phyloP scores from a whole-genome alignment of 1,139 yeast genomes.

The Hansenula lynferdii region DNA sequence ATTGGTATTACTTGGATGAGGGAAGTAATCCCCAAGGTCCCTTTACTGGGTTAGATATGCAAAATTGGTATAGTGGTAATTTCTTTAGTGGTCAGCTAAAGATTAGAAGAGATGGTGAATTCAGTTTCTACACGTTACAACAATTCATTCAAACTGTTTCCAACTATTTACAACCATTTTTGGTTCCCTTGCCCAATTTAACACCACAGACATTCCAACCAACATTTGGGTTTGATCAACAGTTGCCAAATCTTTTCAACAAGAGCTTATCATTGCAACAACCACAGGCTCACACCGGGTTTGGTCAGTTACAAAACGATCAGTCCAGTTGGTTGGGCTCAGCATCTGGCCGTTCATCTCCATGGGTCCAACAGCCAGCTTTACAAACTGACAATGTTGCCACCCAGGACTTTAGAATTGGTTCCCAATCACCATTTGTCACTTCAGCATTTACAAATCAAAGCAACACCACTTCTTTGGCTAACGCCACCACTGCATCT shows the following conservation, averaged over 20 bases:
- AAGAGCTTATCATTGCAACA: slow-evolving; percentile 8
- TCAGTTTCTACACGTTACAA: slow-evolving; percentile 35
- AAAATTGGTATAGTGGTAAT: slow-evolving; percentile 65
- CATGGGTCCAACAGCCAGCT: slow-evolving; percentile 16
- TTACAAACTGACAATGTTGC: background rate
- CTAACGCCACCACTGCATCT: background rate
- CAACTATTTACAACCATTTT: slow-evolving; percentile 55
- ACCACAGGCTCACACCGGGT: slow-evolving; percentile 11
- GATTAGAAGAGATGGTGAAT: slow-evolving; percentile 51
- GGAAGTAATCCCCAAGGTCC: slow-evolving; percentile 77
- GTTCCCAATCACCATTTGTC: slow-evolving; percentile 16
- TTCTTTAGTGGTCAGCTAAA: slow-evolving; percentile 54
- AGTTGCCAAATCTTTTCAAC: slow-evolving; percentile 6
- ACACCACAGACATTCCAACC: slow-evolving; percentile 4
- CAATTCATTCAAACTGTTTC: slow-evolving; percentile 43
- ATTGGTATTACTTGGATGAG: slow-evolving; percentile 75
- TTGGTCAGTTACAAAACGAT: slow-evolving; percentile 10
- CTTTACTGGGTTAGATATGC: slow-evolving; percentile 71
- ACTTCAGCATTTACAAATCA: slow-evolving; percentile 2
- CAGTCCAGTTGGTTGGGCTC: slow-evolving; percentile 10
- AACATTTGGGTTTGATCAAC: slow-evolving; percentile 8
- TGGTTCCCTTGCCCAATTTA: slow-evolving; percentile 44
- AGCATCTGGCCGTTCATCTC: slow-evolving; percentile 18
- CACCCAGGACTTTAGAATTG: slow-evolving; percentile 9
- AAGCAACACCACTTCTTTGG: too few relatives aligned